A percentile compares a stretch with the other conserved stretches of the same genome.
Conservation (phyloP, 225 moss, liverwort and hornwort species). For the Anthoceros angustus region DNA sequence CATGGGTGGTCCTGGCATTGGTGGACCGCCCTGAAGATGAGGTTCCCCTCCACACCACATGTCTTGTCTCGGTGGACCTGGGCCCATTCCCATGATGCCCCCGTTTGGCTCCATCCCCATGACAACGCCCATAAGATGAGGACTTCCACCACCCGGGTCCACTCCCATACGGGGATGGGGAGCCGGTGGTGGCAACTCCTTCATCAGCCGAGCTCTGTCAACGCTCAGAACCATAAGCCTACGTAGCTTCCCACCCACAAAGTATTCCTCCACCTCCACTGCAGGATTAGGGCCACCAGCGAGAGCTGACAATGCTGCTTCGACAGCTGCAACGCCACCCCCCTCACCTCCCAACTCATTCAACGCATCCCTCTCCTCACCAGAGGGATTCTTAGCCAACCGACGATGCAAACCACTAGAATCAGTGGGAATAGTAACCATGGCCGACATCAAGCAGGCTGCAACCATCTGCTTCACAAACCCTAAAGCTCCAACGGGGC, state of each 20-base stretch:
- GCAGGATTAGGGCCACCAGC: constrained; percentile 42
- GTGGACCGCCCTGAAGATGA: constrained; percentile 56
- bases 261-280: constrained; percentile 69
- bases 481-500: constrained; percentile 48
- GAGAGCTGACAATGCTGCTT: constrained; percentile 64
- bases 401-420: constrained; percentile 61
- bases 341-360: constrained; percentile 65
- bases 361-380: constrained; percentile 45
- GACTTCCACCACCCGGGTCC: constrained; percentile 29
- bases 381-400: constrained; percentile 50
- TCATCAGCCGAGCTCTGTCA: constrained; percentile 62
- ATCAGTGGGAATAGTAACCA: constrained; percentile 49
- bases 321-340: constrained; percentile 69
- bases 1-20: constrained; percentile 48
- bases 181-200: constrained; percentile 43
- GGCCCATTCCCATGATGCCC: constrained; percentile 35
- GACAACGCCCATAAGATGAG: constrained; percentile 28
- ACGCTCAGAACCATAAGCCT: constrained; percentile 62
- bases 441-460: constrained; percentile 49
- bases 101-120: constrained; percentile 50
- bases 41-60: constrained; percentile 53
- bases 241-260: constrained; percentile 52
- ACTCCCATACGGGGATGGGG: constrained; percentile 31
- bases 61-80: constrained; percentile 44
- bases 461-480: constrained; percentile 86